phyloP scores from a whole-genome alignment of 1,284 basidiomycete species.

The Heterobasidion irregulare region DNA sequence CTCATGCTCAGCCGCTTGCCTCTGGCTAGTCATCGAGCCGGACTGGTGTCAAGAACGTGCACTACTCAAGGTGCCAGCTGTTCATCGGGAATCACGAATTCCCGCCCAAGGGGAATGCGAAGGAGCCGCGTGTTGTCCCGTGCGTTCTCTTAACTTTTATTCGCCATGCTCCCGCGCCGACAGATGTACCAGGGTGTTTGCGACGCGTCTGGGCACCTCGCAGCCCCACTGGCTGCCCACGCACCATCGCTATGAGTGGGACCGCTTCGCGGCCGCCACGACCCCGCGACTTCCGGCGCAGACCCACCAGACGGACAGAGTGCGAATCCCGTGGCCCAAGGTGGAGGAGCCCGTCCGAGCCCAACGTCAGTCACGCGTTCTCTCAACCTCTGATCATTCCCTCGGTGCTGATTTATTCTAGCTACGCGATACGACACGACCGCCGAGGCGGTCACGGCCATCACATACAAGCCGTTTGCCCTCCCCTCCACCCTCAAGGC shows the following conservation, averaged over 20 bases:
- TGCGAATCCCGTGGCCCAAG: slow-evolving; percentile 64
- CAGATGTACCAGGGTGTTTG: slow-evolving; percentile 53
- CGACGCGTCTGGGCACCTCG: slow-evolving; percentile 55
- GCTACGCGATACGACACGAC: slow-evolving; percentile 44
- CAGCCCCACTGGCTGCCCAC: slow-evolving; percentile 47
- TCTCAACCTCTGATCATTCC: background rate
- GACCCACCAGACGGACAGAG: slow-evolving; percentile 24
- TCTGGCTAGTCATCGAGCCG: slow-evolving; percentile 18
- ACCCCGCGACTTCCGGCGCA: slow-evolving; percentile 45
- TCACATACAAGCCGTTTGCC: slow-evolving; percentile 59
- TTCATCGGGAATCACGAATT: slow-evolving; percentile 61
- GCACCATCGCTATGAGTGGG: slow-evolving; percentile 48
- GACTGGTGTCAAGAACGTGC: slow-evolving; percentile 39
- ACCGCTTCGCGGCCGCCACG: slow-evolving; percentile 59
- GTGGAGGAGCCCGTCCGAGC: slow-evolving; percentile 30
- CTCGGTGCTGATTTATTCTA: background rate
- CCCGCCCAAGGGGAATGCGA: slow-evolving; percentile 34
- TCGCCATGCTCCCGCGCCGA: background rate
- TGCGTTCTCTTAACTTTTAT: slow-evolving; percentile 23
- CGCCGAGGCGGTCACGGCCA: slow-evolving; percentile 44
- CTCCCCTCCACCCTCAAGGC: slow-evolving; percentile 30
- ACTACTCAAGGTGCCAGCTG: slow-evolving; percentile 73
- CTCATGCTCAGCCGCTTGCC: background rate
- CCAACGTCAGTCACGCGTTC: slow-evolving; percentile 31
- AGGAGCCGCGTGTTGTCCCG: slow-evolving; percentile 34